Percentiles rank a stretch among this genome's conserved stretches.
Evolutionary conservation across 2,329 filamentous ascomycete species (phyloP).

Genomic region (Fusarium citri): DNA sequence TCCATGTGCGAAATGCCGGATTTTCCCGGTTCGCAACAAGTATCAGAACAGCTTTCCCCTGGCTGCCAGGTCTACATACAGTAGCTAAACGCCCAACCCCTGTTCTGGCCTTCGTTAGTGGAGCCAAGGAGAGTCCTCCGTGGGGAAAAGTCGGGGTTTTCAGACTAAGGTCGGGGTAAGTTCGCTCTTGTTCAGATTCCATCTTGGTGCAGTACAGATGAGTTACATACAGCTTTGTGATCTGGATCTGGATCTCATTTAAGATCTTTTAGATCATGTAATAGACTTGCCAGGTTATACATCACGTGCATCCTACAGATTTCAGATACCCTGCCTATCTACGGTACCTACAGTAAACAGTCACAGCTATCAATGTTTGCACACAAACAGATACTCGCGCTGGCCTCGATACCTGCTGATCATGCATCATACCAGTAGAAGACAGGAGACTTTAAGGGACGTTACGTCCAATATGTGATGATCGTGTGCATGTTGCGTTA

Average conservation of each 20-base stretch:
- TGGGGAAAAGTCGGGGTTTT: slow-evolving; percentile 42
- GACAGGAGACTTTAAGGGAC: background rate
- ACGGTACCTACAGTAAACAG: background rate
- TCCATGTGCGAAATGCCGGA: slow-evolving; percentile 18
- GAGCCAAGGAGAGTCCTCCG: slow-evolving; percentile 16
- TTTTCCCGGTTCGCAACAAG: slow-evolving; percentile 27
- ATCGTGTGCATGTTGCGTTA: background rate
- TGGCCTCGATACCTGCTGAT: background rate
- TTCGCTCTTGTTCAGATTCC: slow-evolving; percentile 18
- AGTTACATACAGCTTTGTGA: slow-evolving; percentile 1
- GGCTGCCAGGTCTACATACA: slow-evolving; percentile 11
- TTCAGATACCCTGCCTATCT: background rate
- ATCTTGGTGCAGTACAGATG: background rate
- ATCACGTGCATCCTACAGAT: background rate
- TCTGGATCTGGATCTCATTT: slow-evolving; percentile 3
- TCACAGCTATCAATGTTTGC: slow-evolving; percentile 6
- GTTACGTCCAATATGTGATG: background rate
- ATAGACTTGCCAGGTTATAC: background rate
- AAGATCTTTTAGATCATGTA: slow-evolving; percentile 4
- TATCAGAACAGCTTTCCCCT: slow-evolving; percentile 3
- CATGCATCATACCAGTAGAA: background rate
- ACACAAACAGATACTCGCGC: background rate
- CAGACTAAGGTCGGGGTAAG: slow-evolving; percentile 30
- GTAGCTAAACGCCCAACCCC: slow-evolving; percentile 11
- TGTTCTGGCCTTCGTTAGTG: slow-evolving; percentile 13